A percentile compares a stretch with the other conserved stretches of the same genome.
These are phyloP conservation scores for Musa balbisiana DNA, from an alignment of 202 grass and related monocot genomes.

Conservation along the genomic window DNA sequence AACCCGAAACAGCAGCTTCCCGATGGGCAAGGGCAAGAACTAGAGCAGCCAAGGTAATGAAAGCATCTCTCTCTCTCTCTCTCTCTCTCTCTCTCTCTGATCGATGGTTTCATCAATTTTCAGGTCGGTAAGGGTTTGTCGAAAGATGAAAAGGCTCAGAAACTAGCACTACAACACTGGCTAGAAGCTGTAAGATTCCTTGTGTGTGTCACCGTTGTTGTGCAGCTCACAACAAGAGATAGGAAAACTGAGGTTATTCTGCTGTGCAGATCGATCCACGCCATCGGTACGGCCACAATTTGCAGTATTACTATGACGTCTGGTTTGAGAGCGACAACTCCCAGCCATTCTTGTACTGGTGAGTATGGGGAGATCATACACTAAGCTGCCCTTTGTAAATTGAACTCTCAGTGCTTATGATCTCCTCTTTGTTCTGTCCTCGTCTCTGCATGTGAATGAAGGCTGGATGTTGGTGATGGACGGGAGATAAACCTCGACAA, in stretches of 20 bases:
- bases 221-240: too few relatives aligned
- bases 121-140: conserved; percentile 70
- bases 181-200: conserved; percentile 58
- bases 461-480: neutral
- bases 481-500: neutral
- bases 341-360: conserved; percentile 96
- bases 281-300: conserved; percentile 68
- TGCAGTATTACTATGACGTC: conserved; percentile 78
- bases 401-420: neutral
- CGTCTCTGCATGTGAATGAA: neutral
- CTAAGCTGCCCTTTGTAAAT: neutral
- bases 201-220: too few relatives aligned
- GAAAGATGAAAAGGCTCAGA: conserved; percentile 86
- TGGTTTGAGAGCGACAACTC: conserved; percentile 73
- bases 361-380: neutral
- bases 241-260: neutral
- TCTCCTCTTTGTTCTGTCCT: neutral
- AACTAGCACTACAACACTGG: conserved; percentile 35
- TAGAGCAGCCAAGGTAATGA: conserved; percentile 15
- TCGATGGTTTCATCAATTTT: neutral
- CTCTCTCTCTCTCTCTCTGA: neutral
- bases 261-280: conserved; percentile 24
- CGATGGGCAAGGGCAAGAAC: conserved; percentile 56
- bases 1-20: conserved; percentile 61
- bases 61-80: neutral